A percentile compares a stretch with the other conserved stretches of the same genome.
phyloP scores from a whole-genome alignment of 768 basidiomycete genomes.

The Crucibulum laeve region DNA sequence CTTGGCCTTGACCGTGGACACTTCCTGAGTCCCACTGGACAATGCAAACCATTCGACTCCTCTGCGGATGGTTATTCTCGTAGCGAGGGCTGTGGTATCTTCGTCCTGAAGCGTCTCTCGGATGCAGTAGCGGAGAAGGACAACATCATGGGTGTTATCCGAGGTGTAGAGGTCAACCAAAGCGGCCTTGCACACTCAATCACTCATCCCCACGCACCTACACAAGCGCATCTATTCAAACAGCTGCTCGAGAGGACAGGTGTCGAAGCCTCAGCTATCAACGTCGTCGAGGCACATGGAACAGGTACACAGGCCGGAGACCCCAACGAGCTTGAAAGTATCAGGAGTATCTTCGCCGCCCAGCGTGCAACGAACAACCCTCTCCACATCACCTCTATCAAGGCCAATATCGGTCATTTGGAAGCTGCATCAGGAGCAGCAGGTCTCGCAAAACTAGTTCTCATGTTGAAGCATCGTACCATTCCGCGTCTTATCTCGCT shows the following conservation, averaged over 20 bases:
- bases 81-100: slow-evolving; percentile 65
- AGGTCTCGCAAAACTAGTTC: slow-evolving; percentile 63
- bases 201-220: slow-evolving; percentile 64
- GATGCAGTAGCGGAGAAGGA: slow-evolving; percentile 69
- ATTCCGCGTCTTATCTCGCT: slow-evolving; percentile 64
- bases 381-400: slow-evolving; percentile 65
- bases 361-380: slow-evolving; percentile 29
- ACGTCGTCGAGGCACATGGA: slow-evolving; percentile 71
- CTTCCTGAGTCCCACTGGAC: slow-evolving; percentile 62
- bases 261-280: slow-evolving; percentile 41
- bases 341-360: slow-evolving; percentile 49
- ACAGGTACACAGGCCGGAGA: slow-evolving; percentile 74
- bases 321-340: slow-evolving; percentile 57
- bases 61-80: slow-evolving; percentile 73
- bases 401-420: slow-evolving; percentile 71
- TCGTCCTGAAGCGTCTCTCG: slow-evolving; percentile 65
- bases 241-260: slow-evolving; percentile 41
- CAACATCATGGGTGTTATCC: slow-evolving; percentile 63
- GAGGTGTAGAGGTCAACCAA: slow-evolving; percentile 69
- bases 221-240: slow-evolving; percentile 54
- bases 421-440: slow-evolving; percentile 75
- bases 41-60: slow-evolving; percentile 68
- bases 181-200: slow-evolving; percentile 63
- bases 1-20: slow-evolving; percentile 64
- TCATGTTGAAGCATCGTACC: slow-evolving; percentile 54